These are phyloP conservation scores for Skeletonema potamos DNA, from an alignment of 108 stramenopile genomes.

Conservation along the genomic window DNA sequence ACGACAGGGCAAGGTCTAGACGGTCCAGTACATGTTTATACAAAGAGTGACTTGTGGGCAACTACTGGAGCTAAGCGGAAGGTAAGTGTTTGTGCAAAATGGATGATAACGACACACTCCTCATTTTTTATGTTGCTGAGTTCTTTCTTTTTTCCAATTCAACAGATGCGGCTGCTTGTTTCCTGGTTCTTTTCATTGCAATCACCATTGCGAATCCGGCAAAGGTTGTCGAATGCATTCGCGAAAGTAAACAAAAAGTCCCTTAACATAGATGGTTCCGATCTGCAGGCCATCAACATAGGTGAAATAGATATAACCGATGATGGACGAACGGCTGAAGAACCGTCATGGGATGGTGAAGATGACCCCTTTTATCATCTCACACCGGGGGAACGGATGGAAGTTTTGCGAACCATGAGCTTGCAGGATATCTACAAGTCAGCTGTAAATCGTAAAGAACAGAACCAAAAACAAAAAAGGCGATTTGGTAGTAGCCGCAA, in stretches of 20 bases:
- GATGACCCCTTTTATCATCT: conserved; percentile 69
- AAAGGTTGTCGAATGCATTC: conserved; percentile 17
- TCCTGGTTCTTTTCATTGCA: conserved; percentile 31
- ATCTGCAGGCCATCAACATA: conserved; percentile 40
- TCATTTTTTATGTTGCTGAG: background rate
- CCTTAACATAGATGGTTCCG: conserved; percentile 23
- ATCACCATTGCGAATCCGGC: conserved; percentile 44
- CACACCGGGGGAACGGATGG: conserved; percentile 58
- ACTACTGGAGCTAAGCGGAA: conserved; percentile 40
- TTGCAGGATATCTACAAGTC: conserved; percentile 53
- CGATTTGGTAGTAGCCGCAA: conserved; percentile 23
- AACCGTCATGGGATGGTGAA: conserved; percentile 61
- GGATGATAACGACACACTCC: background rate
- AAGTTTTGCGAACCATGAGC: conserved; percentile 56
- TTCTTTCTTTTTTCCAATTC: conserved; percentile 2
- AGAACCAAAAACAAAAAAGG: conserved; percentile 47
- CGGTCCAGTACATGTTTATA: conserved; percentile 58
- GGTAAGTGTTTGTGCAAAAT: conserved; percentile 6
- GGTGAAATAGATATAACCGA: conserved; percentile 42
- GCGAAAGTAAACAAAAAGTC: conserved; percentile 2
- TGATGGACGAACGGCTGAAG: conserved; percentile 45
- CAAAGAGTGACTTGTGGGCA: conserved; percentile 53
- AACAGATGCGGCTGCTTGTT: conserved; percentile 34
- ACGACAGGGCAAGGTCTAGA: conserved; percentile 41
- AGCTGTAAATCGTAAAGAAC: conserved; percentile 39